Evolutionary conservation across 371 early-diverging fungal species (phyloP).

Genomic region (Apophysomyces trapeziformis): DNA sequence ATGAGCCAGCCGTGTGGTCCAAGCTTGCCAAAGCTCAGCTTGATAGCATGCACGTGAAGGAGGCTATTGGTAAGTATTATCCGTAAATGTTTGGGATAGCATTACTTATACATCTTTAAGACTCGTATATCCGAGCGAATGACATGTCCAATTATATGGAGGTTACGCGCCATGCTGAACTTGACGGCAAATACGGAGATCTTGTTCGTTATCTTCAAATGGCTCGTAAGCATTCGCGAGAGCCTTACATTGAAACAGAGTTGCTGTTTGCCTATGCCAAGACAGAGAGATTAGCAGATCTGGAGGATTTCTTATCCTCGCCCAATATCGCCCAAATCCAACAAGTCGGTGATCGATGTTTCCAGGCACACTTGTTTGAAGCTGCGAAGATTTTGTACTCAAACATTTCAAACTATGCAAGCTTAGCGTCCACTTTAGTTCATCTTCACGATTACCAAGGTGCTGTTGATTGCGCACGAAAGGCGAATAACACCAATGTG

Average conservation of each 20-base stretch:
- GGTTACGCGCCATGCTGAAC: constrained; percentile 81
- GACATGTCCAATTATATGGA: constrained; percentile 91
- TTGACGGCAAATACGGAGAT: constrained; percentile 89
- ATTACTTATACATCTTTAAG: constrained; percentile 29
- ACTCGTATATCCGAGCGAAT: constrained; percentile 94
- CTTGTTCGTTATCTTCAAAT: constrained; percentile 90
- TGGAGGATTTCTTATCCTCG: constrained; percentile 90
- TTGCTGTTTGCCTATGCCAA: constrained; percentile 93
- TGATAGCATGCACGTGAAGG: constrained; percentile 86
- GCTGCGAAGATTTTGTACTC: constrained; percentile 94
- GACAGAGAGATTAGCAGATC: constrained; percentile 87
- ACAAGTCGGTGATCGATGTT: constrained; percentile 95
- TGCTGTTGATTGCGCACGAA: constrained; percentile 97
- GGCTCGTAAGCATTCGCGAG: constrained; percentile 93
- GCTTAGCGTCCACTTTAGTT: constrained; percentile 94
- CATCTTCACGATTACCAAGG: constrained; percentile 92
- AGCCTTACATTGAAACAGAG: constrained; percentile 93
- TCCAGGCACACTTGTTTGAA: constrained; percentile 86
- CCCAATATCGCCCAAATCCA: constrained; percentile 95
- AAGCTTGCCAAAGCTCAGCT: constrained; percentile 95
- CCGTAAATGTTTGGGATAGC: neutral
- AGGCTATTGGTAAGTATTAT: constrained; percentile 72
- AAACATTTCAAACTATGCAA: constrained; percentile 95
- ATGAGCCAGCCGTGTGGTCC: constrained; percentile 93
- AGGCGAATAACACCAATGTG: constrained; percentile 96